Evolutionary conservation across 768 basidiomycete species (phyloP).

Genomic region (Mycena galopus): DNA sequence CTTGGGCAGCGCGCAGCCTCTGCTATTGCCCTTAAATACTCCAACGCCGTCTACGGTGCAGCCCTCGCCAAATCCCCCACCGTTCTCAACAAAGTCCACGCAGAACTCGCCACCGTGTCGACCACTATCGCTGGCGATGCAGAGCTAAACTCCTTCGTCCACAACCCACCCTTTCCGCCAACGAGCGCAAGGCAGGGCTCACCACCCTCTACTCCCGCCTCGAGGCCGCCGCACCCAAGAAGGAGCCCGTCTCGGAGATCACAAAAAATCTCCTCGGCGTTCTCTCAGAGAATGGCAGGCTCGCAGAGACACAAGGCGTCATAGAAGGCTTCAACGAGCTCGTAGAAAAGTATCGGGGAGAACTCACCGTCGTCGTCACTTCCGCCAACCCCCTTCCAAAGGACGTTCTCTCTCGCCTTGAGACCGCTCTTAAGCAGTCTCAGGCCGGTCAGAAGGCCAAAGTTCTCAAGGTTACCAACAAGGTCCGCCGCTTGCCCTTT

Average conservation of each 20-base stretch:
- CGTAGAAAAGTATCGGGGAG: slow-evolving; percentile 90
- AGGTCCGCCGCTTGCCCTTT: slow-evolving; percentile 62
- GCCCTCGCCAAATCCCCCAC: slow-evolving; percentile 87
- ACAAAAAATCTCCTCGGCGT: slow-evolving; percentile 93
- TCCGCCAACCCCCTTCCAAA: slow-evolving; percentile 85
- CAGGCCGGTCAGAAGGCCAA: slow-evolving; percentile 90
- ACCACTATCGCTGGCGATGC: slow-evolving; percentile 75
- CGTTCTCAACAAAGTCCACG: slow-evolving; percentile 86
- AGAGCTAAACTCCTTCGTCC: slow-evolving; percentile 78
- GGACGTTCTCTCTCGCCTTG: slow-evolving; percentile 82
- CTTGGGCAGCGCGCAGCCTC: slow-evolving; percentile 82
- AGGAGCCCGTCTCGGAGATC: slow-evolving; percentile 84
- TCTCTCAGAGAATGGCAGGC: slow-evolving; percentile 93
- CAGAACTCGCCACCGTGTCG: slow-evolving; percentile 82
- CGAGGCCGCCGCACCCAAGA: slow-evolving; percentile 72
- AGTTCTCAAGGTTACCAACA: slow-evolving; percentile 90
- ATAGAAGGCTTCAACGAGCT: slow-evolving; percentile 94
- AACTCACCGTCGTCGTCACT: slow-evolving; percentile 93
- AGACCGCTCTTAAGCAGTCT: slow-evolving; percentile 87
- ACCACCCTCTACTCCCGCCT: slow-evolving; percentile 74
- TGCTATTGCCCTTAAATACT: slow-evolving; percentile 85
- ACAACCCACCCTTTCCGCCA: slow-evolving; percentile 89
- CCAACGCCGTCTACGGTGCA: slow-evolving; percentile 84
- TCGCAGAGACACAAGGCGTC: slow-evolving; percentile 86
- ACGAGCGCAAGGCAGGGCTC: slow-evolving; percentile 81